Evolutionary conservation across 140 eudicot genomes (phyloP), one percentile per base, ranked within the genome.

Genomic region (Flaveria floridana): DNA sequence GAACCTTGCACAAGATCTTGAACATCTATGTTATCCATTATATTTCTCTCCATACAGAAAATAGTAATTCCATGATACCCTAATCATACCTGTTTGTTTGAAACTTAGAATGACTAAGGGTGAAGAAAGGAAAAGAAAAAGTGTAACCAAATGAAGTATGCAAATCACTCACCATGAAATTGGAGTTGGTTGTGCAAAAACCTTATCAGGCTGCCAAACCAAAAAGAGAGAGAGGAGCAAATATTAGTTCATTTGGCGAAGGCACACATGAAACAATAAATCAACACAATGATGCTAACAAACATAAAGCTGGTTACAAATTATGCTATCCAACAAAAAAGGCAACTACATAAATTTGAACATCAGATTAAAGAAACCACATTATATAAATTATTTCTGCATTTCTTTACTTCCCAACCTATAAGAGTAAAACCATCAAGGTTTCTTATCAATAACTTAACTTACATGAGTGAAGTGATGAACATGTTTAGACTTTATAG

Each of bases 121-220:
- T 63, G 67, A 48, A 42, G 10, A 50, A 58, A 44, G 66, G 4
- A 15, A 44, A 9, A 26, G 41, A 34, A 78, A 34, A 47, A 19
- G 42, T 15, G 72, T 71, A 51, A 37, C 46, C 72, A 20, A 3
- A 39, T 58, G 28, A 68, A 20, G 47, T 21, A 58, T 50, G 59
- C 64, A 39, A 21, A 68, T 50, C 69, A 85, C 94, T 88, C 86
- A 94, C 99, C 96, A 95, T 70, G 99, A 87, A 73, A 88, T 82
- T 23, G 97, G 99, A 78, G 90, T 95, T 28, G 96, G 89, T 78
- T 88, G 96, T 68, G 86, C 78, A 59, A 82, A 77, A 58, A 86
- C 95, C 79, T 81, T 91, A 61, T 85, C 96, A 16, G 87, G 82
- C 97, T 94, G 94, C 88, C 56, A 13, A 65, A 53, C 67, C 44